These are phyloP conservation scores for Hygrocybe punicea DNA, from an alignment of 768 basidiomycete genomes.

Conservation along the genomic window DNA sequence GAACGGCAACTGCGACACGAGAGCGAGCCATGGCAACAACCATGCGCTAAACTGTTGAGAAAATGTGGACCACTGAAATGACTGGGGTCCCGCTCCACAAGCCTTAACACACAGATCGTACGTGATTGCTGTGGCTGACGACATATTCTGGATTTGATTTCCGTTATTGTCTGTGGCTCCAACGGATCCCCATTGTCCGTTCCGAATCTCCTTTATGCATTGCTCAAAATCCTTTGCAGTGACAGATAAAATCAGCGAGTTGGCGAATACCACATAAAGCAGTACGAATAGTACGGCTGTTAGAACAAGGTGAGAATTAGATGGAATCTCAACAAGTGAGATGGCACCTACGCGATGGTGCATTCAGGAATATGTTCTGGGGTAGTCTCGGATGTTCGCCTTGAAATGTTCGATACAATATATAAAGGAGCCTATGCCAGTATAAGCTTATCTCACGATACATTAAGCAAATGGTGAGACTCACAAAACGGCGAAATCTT, in stretches of 20 bases:
- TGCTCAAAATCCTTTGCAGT: not conserved
- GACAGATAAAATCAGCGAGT: not conserved
- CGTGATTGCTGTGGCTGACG: conserved; percentile 21
- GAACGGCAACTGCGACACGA: conserved; percentile 44
- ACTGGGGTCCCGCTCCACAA: conserved; percentile 18
- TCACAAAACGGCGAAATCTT: too few relatives aligned
- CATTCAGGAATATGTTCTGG: too few relatives aligned
- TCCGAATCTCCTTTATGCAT: not conserved
- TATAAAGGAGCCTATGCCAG: too few relatives aligned
- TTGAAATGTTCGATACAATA: too few relatives aligned
- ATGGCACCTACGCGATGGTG: too few relatives aligned
- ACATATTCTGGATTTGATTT: conserved; percentile 14
- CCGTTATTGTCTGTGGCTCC: conserved; percentile 5
- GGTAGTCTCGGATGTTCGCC: too few relatives aligned
- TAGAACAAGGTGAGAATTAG: too few relatives aligned
- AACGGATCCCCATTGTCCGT: not conserved
- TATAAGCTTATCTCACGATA: too few relatives aligned
- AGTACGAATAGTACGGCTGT: not conserved
- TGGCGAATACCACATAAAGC: not conserved
- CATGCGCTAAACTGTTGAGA: conserved; percentile 38
- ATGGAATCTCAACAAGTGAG: too few relatives aligned
- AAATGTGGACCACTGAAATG: conserved; percentile 28
- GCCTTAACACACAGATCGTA: conserved; percentile 22
- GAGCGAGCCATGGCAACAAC: conserved; percentile 43
- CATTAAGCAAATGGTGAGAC: too few relatives aligned